Evolutionary conservation across 2,329 filamentous ascomycete genomes (phyloP).

Genomic region (Plenodomus lindquistii): DNA sequence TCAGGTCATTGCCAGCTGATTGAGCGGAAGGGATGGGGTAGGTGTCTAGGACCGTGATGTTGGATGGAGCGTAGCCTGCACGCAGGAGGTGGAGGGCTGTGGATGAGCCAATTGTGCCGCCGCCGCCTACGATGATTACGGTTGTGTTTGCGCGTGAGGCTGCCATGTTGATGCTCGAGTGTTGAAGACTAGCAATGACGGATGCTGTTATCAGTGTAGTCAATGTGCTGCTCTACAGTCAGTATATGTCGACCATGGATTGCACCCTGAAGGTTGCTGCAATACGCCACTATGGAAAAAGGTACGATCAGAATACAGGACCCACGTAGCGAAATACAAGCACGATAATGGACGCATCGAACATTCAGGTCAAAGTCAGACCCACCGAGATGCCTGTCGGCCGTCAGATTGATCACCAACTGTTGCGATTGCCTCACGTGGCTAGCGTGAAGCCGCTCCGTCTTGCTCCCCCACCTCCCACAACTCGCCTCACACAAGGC

Average conservation of each 20-base stretch:
- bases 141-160: conserved; percentile 22
- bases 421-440: conserved; percentile 10
- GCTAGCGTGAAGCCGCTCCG: conserved; percentile 2
- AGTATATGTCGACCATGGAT: too few relatives aligned
- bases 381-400: too few relatives aligned
- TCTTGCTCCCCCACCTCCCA: too few relatives aligned
- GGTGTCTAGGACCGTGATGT: conserved; percentile 55
- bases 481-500: too few relatives aligned
- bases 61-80: conserved; percentile 50
- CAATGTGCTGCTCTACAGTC: too few relatives aligned
- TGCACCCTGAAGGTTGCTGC: background rate
- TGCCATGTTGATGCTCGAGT: conserved; percentile 13
- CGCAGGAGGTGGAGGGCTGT: conserved; percentile 58
- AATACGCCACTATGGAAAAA: background rate
- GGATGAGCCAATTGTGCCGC: conserved; percentile 57
- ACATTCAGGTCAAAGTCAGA: too few relatives aligned
- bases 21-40: conserved; percentile 52
- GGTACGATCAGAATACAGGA: conserved; percentile 8
- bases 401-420: background rate
- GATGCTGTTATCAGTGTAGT: too few relatives aligned
- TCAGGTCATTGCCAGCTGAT: conserved; percentile 56
- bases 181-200: background rate
- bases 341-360: conserved; percentile 1
- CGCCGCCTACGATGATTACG: conserved; percentile 53
- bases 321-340: too few relatives aligned